phyloP scores from a whole-genome alignment of 106 monocot genomes.

The Acorus calamus region DNA sequence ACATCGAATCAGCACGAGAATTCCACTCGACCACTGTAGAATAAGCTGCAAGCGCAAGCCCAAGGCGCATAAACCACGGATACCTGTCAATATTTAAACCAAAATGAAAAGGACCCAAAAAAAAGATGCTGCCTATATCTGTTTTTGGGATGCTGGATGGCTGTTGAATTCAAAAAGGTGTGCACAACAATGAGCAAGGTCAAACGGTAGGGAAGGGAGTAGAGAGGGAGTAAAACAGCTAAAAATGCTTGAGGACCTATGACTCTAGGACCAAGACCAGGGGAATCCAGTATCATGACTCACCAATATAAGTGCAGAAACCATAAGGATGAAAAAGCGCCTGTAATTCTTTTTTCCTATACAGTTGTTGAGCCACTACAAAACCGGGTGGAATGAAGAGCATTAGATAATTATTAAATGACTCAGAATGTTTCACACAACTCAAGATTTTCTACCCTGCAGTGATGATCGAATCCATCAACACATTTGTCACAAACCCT shows the following conservation, averaged over 20 bases:
- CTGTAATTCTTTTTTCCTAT: conserved; percentile 79
- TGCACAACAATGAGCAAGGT: too few species aligned
- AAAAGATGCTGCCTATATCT: conserved; percentile 14
- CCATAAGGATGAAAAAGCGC: conserved; percentile 77
- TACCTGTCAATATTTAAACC: conserved; percentile 80
- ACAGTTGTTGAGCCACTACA: conserved; percentile 94
- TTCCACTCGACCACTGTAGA: conserved; percentile 66
- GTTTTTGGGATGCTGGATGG: too few species aligned
- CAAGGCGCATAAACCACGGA: conserved; percentile 57
- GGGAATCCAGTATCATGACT: conserved; percentile 1
- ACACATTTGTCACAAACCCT: conserved; percentile 99
- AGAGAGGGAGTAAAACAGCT: background rate
- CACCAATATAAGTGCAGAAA: conserved; percentile 78
- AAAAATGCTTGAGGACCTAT: background rate
- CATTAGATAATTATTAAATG: background rate
- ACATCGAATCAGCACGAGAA: conserved; percentile 69
- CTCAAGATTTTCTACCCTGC: conserved; percentile 46
- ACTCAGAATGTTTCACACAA: background rate
- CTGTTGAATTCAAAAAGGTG: too few species aligned
- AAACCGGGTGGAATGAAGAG: conserved; percentile 3
- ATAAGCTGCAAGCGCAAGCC: conserved; percentile 85
- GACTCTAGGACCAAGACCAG: too few species aligned
- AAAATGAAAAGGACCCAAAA: conserved; percentile 61
- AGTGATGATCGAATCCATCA: conserved; percentile 92
- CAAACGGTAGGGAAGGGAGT: too few species aligned